A percentile compares a stretch with the other conserved stretches of the same genome.
Conservation (phyloP, 345 rosid species). For the Eucalyptus cloeziana region DNA sequence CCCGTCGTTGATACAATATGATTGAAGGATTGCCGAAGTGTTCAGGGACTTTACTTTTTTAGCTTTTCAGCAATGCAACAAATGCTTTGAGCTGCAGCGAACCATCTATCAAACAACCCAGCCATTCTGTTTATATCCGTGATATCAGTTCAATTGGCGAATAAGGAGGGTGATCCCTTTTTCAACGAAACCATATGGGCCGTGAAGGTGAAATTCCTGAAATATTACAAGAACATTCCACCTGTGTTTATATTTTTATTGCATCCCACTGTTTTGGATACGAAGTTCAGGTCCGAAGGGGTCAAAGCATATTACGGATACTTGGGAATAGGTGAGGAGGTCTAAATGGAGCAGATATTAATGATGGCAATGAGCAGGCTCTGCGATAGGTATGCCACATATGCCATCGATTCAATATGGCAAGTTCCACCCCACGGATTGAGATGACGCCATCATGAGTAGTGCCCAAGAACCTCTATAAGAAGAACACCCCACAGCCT, state of each 20-base stretch:
- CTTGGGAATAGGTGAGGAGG: background rate
- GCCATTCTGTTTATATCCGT: background rate
- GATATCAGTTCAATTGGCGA: background rate
- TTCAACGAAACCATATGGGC: background rate
- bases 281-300: background rate
- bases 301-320: background rate
- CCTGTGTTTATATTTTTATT: fast-evolving
- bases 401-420: background rate
- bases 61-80: background rate
- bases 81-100: background rate
- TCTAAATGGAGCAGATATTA: background rate
- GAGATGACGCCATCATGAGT: background rate
- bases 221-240: background rate
- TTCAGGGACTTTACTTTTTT: background rate
- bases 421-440: background rate
- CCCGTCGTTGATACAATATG: background rate
- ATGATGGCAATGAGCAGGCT: background rate
- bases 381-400: background rate
- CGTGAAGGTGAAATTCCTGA: background rate
- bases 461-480: background rate
- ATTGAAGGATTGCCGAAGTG: background rate
- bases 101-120: background rate
- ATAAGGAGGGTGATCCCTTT: background rate
- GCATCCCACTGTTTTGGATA: background rate
- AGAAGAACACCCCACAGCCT: background rate